Percentiles rank a stretch among this genome's conserved stretches.
These are phyloP conservation scores for Cucumis cinereus DNA, from an alignment of 306 rosid genomes.

Conservation along the genomic window DNA sequence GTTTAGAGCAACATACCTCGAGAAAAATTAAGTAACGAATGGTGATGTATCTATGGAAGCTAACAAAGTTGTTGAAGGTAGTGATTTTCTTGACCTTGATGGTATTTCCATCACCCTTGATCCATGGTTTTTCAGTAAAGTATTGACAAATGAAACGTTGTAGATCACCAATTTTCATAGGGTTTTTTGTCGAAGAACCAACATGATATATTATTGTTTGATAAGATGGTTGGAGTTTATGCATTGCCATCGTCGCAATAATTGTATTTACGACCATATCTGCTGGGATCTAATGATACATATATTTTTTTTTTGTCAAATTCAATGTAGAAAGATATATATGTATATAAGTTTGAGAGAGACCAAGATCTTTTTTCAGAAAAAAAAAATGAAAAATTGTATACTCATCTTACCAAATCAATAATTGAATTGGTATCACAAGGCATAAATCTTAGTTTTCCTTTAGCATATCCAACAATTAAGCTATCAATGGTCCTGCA, in stretches of 20 bases:
- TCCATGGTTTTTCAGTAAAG: background rate
- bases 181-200: background rate
- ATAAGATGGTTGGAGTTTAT: background rate
- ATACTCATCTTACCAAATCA: constrained; percentile 45
- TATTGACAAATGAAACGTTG: background rate
- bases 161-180: background rate
- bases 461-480: constrained; percentile 63
- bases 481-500: constrained; percentile 15
- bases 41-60: background rate
- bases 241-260: background rate
- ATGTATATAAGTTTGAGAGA: background rate
- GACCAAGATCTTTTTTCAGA: background rate
- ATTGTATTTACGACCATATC: constrained; percentile 74
- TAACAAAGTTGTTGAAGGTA: background rate
- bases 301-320: background rate
- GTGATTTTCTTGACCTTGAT: background rate
- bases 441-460: constrained; percentile 49
- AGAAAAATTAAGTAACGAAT: background rate
- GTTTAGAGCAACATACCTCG: background rate
- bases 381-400: too few relatives aligned
- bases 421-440: constrained; percentile 28
- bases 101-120: background rate
- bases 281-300: constrained; percentile 43
- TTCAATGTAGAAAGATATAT: too few relatives aligned
- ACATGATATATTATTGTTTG: background rate